Conservation (phyloP, 768 basidiomycete species). For the Naematelia encephala region DNA sequence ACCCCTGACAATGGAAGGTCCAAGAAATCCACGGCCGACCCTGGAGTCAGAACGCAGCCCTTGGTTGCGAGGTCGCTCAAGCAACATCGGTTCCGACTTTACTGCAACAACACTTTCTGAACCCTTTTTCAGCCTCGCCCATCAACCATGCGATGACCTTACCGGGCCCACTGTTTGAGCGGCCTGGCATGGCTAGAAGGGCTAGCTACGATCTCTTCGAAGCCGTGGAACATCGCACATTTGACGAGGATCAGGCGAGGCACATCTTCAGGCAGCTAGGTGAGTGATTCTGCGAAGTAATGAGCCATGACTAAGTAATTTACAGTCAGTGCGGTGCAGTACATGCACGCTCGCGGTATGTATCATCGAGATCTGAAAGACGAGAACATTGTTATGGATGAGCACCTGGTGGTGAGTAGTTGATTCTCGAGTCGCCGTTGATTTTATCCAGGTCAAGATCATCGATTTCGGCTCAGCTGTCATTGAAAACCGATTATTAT, state of each 20-base stretch:
- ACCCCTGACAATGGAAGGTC: constrained; percentile 56
- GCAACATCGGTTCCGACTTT: background rate
- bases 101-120: constrained; percentile 5
- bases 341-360: constrained; percentile 57
- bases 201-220: constrained; percentile 91
- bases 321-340: constrained; percentile 70
- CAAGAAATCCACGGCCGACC: constrained; percentile 91
- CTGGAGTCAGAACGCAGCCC: constrained; percentile 55
- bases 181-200: constrained; percentile 58
- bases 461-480: constrained; percentile 94
- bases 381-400: constrained; percentile 54
- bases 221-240: constrained; percentile 82
- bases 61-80: background rate
- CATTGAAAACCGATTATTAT: constrained; percentile 62
- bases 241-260: constrained; percentile 72
- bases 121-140: constrained; percentile 5
- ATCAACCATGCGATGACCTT: constrained; percentile 16
- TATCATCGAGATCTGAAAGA: constrained; percentile 55
- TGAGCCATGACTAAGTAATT: background rate
- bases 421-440: background rate
- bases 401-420: constrained; percentile 57
- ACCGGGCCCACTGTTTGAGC: constrained; percentile 3
- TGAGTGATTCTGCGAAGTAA: constrained; percentile 13
- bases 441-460: constrained; percentile 68
- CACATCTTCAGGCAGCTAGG: constrained; percentile 78